phyloP scores from a whole-genome alignment of 768 basidiomycete genomes.

The Roridomyces roridus region DNA sequence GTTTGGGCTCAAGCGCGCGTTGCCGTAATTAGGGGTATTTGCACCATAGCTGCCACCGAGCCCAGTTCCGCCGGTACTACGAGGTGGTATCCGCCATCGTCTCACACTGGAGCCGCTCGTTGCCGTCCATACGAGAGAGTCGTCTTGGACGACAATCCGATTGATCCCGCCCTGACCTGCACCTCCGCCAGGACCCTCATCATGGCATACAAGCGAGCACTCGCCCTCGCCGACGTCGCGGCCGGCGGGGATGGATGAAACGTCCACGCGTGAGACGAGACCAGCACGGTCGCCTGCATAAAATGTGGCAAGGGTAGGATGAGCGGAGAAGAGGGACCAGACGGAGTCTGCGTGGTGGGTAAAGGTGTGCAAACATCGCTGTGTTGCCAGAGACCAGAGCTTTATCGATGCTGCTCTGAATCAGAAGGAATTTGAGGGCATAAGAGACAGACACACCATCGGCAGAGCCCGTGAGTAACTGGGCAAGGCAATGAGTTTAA shows the following conservation, averaged over 20 bases:
- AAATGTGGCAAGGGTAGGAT: slow-evolving; percentile 86
- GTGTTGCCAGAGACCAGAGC: slow-evolving; percentile 90
- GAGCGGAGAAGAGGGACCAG: slow-evolving; percentile 90
- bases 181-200: slow-evolving; percentile 33
- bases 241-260: slow-evolving; percentile 63
- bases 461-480: slow-evolving; percentile 87
- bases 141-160: slow-evolving; percentile 82
- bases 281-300: slow-evolving; percentile 95
- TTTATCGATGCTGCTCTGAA: slow-evolving; percentile 72
- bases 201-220: slow-evolving; percentile 84
- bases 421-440: slow-evolving; percentile 13
- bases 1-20: slow-evolving; percentile 4
- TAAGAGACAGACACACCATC: slow-evolving; percentile 54
- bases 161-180: slow-evolving; percentile 70
- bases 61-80: slow-evolving; percentile 36
- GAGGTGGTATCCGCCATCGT: slow-evolving; percentile 78
- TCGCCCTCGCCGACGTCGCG: slow-evolving; percentile 86
- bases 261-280: slow-evolving; percentile 89
- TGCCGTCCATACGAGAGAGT: slow-evolving; percentile 89
- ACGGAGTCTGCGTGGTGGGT: slow-evolving; percentile 94
- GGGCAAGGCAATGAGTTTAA: slow-evolving; percentile 14
- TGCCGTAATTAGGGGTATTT: background rate
- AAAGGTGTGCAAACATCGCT: slow-evolving; percentile 94
- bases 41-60: slow-evolving; percentile 10
- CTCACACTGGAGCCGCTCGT: slow-evolving; percentile 81